phyloP scores from a whole-genome alignment of 2,329 filamentous ascomycete species.

The Monilinia laxa region DNA sequence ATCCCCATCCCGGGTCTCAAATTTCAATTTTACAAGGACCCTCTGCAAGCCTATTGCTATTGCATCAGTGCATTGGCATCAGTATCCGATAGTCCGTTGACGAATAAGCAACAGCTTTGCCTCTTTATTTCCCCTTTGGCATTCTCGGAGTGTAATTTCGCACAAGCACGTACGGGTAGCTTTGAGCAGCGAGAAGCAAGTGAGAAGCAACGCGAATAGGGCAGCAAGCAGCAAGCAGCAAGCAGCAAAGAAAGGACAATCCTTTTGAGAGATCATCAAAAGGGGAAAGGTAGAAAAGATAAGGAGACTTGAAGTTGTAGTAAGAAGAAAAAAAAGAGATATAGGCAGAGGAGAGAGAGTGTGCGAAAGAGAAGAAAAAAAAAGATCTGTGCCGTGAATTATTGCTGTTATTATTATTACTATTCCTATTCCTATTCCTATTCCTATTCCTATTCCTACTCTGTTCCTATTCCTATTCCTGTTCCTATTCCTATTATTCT shows the following conservation, averaged over 20 bases:
- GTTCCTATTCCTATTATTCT: too few species aligned
- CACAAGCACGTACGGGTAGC: constrained; percentile 11
- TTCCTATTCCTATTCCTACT: too few species aligned
- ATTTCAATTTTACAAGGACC: constrained; percentile 12
- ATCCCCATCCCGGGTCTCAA: constrained; percentile 6
- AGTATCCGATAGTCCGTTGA: background rate
- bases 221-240: background rate
- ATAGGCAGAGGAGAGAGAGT: background rate
- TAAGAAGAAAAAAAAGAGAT: background rate
- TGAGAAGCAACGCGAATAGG: background rate
- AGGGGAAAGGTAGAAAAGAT: background rate
- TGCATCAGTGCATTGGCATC: constrained; percentile 15
- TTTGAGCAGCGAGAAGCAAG: background rate
- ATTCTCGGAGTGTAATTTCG: constrained; percentile 15
- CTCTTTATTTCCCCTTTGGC: background rate
- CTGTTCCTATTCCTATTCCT: too few species aligned
- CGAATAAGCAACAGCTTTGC: background rate
- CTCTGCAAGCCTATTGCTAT: background rate
- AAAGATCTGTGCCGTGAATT: background rate
- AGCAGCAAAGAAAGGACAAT: constrained; percentile 2
- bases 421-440: too few species aligned
- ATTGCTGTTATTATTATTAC: background rate
- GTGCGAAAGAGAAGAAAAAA: background rate
- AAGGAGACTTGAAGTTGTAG: background rate
- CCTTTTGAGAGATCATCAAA: background rate